A percentile compares a stretch with the other conserved stretches of the same genome.
These are phyloP conservation scores for Capsicum chinense DNA, from an alignment of 257 asterid genomes.

Conservation along the genomic window DNA sequence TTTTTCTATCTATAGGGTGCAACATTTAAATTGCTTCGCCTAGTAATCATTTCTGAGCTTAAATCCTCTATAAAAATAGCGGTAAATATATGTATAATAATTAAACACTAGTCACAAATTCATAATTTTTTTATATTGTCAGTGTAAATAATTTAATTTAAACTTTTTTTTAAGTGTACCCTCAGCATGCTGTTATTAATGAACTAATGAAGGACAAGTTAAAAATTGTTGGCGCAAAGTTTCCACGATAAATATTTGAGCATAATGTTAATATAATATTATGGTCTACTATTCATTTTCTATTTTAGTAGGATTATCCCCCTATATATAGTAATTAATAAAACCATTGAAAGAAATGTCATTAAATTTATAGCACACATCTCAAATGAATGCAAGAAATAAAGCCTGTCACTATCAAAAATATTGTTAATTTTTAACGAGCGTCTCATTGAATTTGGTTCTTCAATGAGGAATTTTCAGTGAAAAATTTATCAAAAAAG, in stretches of 20 bases:
- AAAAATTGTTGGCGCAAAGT: conserved; percentile 11
- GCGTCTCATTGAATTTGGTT: too few species aligned
- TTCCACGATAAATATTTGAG: background rate
- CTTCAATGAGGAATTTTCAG: background rate
- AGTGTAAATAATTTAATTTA: background rate
- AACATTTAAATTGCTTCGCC: background rate
- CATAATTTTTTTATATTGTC: background rate
- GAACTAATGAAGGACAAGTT: background rate
- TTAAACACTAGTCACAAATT: too few species aligned
- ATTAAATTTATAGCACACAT: background rate
- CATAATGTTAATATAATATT: background rate
- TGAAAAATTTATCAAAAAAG: background rate
- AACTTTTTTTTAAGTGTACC: background rate
- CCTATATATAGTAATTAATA: background rate
- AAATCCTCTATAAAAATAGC: background rate
- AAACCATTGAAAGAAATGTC: background rate
- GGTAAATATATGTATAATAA: too few species aligned
- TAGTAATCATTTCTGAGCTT: background rate
- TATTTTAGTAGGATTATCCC: background rate
- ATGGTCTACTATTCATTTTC: background rate
- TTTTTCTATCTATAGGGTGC: background rate
- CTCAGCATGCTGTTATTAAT: background rate
- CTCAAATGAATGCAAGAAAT: background rate
- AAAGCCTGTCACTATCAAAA: too few species aligned
- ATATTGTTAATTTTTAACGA: too few species aligned